These are phyloP conservation scores for Violaceomyces palustris DNA, from an alignment of 1,284 basidiomycete species.

Conservation along the genomic window DNA sequence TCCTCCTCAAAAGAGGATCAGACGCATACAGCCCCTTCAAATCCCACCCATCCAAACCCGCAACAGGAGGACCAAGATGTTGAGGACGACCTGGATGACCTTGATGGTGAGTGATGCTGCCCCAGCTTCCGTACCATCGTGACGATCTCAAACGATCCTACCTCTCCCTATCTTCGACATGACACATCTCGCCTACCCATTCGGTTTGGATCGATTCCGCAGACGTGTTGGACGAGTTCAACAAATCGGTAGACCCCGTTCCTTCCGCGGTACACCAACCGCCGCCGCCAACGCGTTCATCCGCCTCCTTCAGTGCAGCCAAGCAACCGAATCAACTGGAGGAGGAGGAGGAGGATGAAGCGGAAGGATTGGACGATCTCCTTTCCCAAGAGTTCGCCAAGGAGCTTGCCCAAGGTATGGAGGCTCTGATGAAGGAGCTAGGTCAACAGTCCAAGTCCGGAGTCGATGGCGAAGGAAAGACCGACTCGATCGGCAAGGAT, in stretches of 20 bases:
- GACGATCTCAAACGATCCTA: background rate
- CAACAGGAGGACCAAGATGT: slow-evolving; percentile 26
- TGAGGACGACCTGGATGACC: slow-evolving; percentile 48
- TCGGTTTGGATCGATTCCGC: background rate
- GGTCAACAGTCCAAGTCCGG: slow-evolving; percentile 16
- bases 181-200: background rate
- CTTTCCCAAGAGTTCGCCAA: slow-evolving; percentile 61
- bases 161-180: background rate
- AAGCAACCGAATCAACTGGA: background rate
- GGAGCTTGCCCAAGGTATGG: slow-evolving; percentile 76
- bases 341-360: slow-evolving; percentile 47
- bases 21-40: no score
- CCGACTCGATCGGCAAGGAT: no score
- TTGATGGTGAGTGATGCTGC: slow-evolving; percentile 38
- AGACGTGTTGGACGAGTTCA: slow-evolving; percentile 61
- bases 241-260: slow-evolving; percentile 23
- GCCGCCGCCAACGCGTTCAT: slow-evolving; percentile 1
- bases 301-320: background rate
- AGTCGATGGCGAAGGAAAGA: no score
- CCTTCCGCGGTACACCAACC: slow-evolving; percentile 47
- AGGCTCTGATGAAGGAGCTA: slow-evolving; percentile 71
- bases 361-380: slow-evolving; percentile 51
- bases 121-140: background rate
- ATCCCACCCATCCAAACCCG: no score
- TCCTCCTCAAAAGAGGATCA: no score